Percentiles rank a stretch among this genome's conserved stretches.
phyloP scores from a whole-genome alignment of 2,329 filamentous ascomycete species.

The Rhytidhysteron rufulum region DNA sequence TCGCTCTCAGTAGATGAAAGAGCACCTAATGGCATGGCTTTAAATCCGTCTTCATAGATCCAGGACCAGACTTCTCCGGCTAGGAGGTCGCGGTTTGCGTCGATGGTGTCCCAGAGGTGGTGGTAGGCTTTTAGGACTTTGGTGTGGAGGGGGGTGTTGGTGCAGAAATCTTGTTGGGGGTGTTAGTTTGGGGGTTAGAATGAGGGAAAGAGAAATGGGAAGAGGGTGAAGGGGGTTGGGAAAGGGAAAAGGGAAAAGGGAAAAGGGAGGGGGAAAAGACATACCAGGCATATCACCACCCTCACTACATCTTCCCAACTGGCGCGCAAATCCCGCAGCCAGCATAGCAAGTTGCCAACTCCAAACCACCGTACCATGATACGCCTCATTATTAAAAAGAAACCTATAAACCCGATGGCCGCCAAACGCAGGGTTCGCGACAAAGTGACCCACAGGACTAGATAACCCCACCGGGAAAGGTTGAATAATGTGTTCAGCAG shows the following conservation, averaged over 20 bases:
- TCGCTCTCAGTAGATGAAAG: conserved; percentile 52
- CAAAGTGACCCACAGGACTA: conserved; percentile 54
- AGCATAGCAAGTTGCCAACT: conserved; percentile 64
- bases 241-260: neutral
- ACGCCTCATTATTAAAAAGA: conserved; percentile 56
- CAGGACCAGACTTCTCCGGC: conserved; percentile 62
- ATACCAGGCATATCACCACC: conserved; percentile 10
- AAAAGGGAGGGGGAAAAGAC: too few relatives aligned
- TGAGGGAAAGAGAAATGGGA: neutral
- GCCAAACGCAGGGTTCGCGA: conserved; percentile 60
- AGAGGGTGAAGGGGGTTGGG: neutral
- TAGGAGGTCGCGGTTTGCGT: conserved; percentile 50
- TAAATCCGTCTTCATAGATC: conserved; percentile 50
- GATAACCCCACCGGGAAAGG: conserved; percentile 59
- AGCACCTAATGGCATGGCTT: conserved; percentile 49
- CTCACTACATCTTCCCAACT: conserved; percentile 52
- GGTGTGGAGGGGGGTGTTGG: conserved; percentile 37
- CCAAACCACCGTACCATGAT: conserved; percentile 64
- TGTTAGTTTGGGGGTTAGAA: neutral
- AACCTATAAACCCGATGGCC: conserved; percentile 39
- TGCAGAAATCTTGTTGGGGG: conserved; percentile 49
- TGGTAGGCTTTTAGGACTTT: conserved; percentile 54
- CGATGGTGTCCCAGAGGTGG: conserved; percentile 58
- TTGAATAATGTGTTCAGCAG: conserved; percentile 54
- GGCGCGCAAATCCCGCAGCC: conserved; percentile 56